Evolutionary conservation across 768 basidiomycete species (phyloP).

Genomic region (Amylocystis lapponica): DNA sequence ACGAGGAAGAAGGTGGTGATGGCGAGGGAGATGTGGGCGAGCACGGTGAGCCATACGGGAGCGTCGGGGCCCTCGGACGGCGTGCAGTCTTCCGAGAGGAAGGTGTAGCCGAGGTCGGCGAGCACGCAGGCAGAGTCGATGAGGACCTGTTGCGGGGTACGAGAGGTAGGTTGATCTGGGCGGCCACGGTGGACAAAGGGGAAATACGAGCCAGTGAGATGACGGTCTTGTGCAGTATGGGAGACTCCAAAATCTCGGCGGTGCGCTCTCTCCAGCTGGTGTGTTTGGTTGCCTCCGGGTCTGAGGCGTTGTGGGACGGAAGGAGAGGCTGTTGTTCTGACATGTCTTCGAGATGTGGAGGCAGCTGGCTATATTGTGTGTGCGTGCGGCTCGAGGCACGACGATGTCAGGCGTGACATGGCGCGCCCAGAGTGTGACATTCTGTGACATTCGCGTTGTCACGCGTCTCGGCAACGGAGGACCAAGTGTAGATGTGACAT

Average conservation of each 20-base stretch:
- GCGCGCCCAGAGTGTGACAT: constrained; percentile 6
- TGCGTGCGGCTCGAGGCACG: background rate
- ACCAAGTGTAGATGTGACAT: no score
- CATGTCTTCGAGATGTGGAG: constrained; percentile 9
- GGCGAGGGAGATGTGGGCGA: constrained; percentile 54
- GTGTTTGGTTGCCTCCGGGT: constrained; percentile 5
- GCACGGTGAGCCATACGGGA: constrained; percentile 58
- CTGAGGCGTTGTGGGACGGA: constrained; percentile 3
- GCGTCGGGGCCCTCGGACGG: constrained; percentile 34
- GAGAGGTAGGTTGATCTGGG: background rate
- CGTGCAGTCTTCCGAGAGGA: constrained; percentile 51
- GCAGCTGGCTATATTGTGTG: background rate
- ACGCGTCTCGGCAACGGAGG: no score
- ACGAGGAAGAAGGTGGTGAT: constrained; percentile 71
- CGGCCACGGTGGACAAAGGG: constrained; percentile 8
- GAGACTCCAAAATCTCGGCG: constrained; percentile 47
- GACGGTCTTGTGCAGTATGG: constrained; percentile 47
- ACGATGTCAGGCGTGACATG: constrained; percentile 4
- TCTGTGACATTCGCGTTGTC: constrained; percentile 6
- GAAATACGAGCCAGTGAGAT: constrained; percentile 46
- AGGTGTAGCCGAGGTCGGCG: constrained; percentile 61
- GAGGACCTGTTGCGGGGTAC: constrained; percentile 35
- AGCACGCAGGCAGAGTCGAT: constrained; percentile 71
- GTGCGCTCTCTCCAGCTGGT: constrained; percentile 19
- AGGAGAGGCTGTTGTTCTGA: constrained; percentile 25